Evolutionary conservation across 768 basidiomycete genomes (phyloP).

Genomic region (Tricholoma terreum): DNA sequence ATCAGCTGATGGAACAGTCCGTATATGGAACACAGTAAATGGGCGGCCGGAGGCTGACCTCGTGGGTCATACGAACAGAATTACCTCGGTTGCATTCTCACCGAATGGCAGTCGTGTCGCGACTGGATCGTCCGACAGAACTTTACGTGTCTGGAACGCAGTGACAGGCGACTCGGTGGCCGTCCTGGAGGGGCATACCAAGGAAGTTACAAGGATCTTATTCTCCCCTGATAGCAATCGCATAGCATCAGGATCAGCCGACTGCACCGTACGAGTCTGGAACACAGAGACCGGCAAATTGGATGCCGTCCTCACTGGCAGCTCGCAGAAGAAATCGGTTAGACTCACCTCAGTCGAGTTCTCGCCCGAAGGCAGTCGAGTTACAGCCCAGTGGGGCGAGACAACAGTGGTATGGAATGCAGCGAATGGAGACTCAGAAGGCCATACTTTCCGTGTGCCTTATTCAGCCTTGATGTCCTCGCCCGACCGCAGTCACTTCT

Average conservation of each 20-base stretch:
- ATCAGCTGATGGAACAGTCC: constrained; percentile 15
- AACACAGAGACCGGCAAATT: too few species aligned
- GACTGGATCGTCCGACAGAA: constrained; percentile 17
- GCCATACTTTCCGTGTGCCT: background rate
- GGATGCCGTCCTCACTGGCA: too few species aligned
- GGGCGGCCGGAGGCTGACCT: background rate
- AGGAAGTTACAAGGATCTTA: constrained; percentile 10
- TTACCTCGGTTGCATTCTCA: constrained; percentile 25
- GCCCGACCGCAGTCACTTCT: background rate
- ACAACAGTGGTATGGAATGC: constrained; percentile 9
- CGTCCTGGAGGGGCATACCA: constrained; percentile 5
- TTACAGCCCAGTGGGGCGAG: constrained; percentile 2
- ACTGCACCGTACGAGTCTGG: too few species aligned
- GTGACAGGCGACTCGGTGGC: background rate
- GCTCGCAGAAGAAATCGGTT: too few species aligned
- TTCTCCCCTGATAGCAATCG: constrained; percentile 12
- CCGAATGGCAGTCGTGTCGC: constrained; percentile 20
- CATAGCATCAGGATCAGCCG: background rate
- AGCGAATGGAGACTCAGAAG: background rate
- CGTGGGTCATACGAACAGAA: constrained; percentile 14
- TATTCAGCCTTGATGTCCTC: constrained; percentile 3
- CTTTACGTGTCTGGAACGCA: constrained; percentile 21
- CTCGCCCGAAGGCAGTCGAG: background rate
- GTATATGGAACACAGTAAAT: constrained; percentile 1
- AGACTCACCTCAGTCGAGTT: background rate